Evolutionary conservation across 352 stramenopile genomes (phyloP).

Genomic region (Phytophthora gonapodyides): DNA sequence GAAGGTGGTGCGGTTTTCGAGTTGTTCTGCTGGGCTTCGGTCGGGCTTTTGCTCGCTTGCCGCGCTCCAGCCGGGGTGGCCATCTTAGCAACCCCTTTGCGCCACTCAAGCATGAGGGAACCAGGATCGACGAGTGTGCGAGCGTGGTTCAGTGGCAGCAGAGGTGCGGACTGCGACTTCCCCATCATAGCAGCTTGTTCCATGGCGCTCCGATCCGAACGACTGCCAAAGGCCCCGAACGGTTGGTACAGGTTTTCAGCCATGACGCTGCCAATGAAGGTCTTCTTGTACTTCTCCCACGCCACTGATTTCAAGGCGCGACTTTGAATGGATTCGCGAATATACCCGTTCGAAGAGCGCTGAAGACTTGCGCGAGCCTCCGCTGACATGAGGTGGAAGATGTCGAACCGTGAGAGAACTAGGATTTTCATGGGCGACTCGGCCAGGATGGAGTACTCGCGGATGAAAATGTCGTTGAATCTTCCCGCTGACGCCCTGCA

Average conservation of each 20-base stretch:
- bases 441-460: conserved; percentile 77
- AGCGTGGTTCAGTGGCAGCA: conserved; percentile 23
- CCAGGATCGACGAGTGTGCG: conserved; percentile 45
- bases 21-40: conserved; percentile 1
- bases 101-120: conserved; percentile 39
- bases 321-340: conserved; percentile 69
- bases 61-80: background rate
- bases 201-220: conserved; percentile 1
- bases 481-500: conserved; percentile 71
- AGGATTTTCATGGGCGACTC: conserved; percentile 80
- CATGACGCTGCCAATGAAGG: conserved; percentile 57
- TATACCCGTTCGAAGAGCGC: conserved; percentile 57
- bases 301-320: conserved; percentile 75
- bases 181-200: conserved; percentile 13
- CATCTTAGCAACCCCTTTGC: conserved; percentile 14
- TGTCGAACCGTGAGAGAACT: conserved; percentile 83
- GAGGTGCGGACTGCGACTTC: conserved; percentile 43
- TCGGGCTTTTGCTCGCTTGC: conserved; percentile 6
- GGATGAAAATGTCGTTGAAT: conserved; percentile 83
- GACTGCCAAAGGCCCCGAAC: conserved; percentile 13
- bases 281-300: conserved; percentile 80
- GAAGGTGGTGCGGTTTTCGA: background rate
- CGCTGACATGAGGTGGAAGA: conserved; percentile 81
- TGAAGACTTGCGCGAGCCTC: conserved; percentile 72
- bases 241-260: conserved; percentile 24